Evolutionary conservation across 495 filamentous ascomycete species (phyloP).

Genomic region (Hypoxylon subgilvum): DNA sequence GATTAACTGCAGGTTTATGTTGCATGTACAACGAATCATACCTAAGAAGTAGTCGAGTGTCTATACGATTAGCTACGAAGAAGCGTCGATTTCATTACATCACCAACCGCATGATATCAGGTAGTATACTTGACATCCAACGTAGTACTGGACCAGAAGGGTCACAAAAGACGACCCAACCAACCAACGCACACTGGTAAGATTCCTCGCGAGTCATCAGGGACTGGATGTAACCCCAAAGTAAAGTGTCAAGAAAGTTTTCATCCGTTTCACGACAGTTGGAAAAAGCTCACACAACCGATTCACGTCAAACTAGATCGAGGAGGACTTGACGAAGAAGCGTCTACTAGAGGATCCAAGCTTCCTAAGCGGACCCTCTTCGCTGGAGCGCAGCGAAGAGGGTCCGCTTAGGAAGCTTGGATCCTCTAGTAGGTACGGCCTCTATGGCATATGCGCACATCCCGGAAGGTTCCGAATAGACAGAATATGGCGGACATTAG

Average conservation of each 20-base stretch:
- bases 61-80: conserved; percentile 10
- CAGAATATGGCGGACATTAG: conserved; percentile 26
- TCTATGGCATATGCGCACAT: no score
- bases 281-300: conserved; percentile 3
- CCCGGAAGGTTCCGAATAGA: conserved; percentile 9
- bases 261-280: conserved; percentile 7
- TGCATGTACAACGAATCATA: conserved; percentile 7
- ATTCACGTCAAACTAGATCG: conserved; percentile 9
- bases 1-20: conserved; percentile 1
- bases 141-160: conserved; percentile 6
- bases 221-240: conserved; percentile 1
- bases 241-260: conserved; percentile 1
- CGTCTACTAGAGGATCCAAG: no score
- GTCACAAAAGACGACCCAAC: conserved; percentile 7
- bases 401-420: no score
- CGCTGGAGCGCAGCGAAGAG: no score
- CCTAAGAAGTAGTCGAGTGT: background rate
- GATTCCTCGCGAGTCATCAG: conserved; percentile 3
- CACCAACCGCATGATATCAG: conserved; percentile 20
- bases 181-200: conserved; percentile 11
- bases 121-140: conserved; percentile 16
- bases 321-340: conserved; percentile 3
- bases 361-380: no score
- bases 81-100: background rate
- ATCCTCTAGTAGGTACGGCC: no score